Evolutionary conservation across 331 rosid species (phyloP).

Genomic region (Acacia concinna): DNA sequence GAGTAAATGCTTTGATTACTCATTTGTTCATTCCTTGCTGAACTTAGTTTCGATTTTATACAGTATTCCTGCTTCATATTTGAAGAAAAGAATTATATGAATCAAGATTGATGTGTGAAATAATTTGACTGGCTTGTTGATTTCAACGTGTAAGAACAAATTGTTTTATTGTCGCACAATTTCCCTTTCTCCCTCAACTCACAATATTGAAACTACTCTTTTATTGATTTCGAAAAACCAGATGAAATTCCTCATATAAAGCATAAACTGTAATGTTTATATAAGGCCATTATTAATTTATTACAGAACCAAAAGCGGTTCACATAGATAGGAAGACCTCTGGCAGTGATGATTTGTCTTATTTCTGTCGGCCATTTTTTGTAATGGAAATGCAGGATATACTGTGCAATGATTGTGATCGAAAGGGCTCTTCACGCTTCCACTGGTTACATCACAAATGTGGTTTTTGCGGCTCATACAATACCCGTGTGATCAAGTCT

Average conservation of each 20-base stretch:
- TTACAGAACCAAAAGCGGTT: not conserved
- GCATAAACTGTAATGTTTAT: not conserved
- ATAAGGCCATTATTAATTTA: not conserved
- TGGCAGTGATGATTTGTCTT: not conserved
- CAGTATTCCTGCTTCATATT: slow-evolving; percentile 1
- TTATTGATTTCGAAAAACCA: not conserved
- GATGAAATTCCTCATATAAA: not conserved
- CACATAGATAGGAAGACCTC: not conserved
- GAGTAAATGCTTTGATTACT: not conserved
- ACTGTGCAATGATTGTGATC: slow-evolving; percentile 87
- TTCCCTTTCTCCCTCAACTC: not conserved
- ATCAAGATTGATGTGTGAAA: not conserved
- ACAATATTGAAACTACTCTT: not conserved
- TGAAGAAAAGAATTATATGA: not conserved
- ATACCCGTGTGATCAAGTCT: slow-evolving; percentile 82
- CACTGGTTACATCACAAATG: slow-evolving; percentile 98
- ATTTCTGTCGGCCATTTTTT: slow-evolving; percentile 28
- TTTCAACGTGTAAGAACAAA: not conserved
- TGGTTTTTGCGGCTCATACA: slow-evolving; percentile 84
- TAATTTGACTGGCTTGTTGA: not conserved
- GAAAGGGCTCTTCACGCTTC: slow-evolving; percentile 75
- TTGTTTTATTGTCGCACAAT: not conserved
- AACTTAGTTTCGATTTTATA: slow-evolving; percentile 25
- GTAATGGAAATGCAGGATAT: slow-evolving; percentile 67
- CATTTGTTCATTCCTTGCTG: slow-evolving; percentile 26